Evolutionary conservation across 306 rosid genomes (phyloP), one percentile per base, ranked within the genome.

Genomic region (Biancaea sappan): DNA sequence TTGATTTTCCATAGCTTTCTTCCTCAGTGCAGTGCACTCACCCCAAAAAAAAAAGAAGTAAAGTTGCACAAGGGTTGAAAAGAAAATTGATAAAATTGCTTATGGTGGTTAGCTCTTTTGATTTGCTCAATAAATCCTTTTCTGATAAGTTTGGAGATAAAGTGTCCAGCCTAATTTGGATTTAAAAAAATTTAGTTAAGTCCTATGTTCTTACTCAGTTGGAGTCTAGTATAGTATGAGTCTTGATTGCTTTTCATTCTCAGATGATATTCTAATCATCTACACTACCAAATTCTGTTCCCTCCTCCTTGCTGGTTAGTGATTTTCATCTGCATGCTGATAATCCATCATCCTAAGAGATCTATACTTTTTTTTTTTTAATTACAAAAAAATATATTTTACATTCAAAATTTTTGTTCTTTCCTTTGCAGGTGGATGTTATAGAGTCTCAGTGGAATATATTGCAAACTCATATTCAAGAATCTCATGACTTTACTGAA

Each of bases 361-460:
- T 79, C 47, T 67, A 54, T 48, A 34, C 70, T 26, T 50, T 40
- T 43, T 62, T 38, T 41, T 6, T 31, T 21, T 32, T 0, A 28
- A 28, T 32, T 2, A 8, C 46, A 44, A 6, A 48, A 28, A 51
- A 32, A 22, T 16, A 11, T 16, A 43, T 40, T 37, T 71, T 29
- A 46, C 43, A 56, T 51, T 76, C 67, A 52, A 77, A 57, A 53
- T 41, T 50, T 50, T 56, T 74, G n/a, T 73, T 54, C 41, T 71
- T 67, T 80, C 64, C 51, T n/a, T 78, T 72, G 71, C 83, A 94
- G 98, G 98, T 90, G 84, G 99, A 94, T 75, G 97, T 94, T 47
- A 90, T 92, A 82, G 99, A 94, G 90, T 90, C 97, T 57, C 98
- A 92, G 24, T 92, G 99, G 98, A 92, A 92, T 65, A 89, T 90